A percentile compares a stretch with the other conserved stretches of the same genome.
These are phyloP conservation scores for Phylloporus sp. DNA, from an alignment of 768 basidiomycete genomes.

Conservation along the genomic window DNA sequence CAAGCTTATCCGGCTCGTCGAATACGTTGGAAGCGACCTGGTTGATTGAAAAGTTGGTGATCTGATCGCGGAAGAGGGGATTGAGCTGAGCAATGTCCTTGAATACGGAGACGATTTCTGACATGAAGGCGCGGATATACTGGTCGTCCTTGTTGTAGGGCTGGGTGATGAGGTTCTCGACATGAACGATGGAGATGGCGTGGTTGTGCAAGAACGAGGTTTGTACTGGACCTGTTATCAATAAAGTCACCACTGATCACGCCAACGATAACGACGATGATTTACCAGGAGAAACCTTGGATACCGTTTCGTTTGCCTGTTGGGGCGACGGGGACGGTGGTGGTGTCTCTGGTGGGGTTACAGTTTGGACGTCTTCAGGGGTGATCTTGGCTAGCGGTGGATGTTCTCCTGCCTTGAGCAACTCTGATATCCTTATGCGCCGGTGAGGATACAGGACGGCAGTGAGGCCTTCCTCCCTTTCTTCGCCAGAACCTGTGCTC, in stretches of 20 bases:
- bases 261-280: background rate
- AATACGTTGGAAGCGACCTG: slow-evolving; percentile 92
- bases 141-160: slow-evolving; percentile 92
- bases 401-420: slow-evolving; percentile 62
- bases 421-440: slow-evolving; percentile 80
- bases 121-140: slow-evolving; percentile 92
- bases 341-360: slow-evolving; percentile 41
- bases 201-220: slow-evolving; percentile 82
- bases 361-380: slow-evolving; percentile 38
- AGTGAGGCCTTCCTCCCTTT: slow-evolving; percentile 85
- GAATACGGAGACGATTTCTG: slow-evolving; percentile 94
- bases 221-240: slow-evolving; percentile 54
- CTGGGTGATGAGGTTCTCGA: slow-evolving; percentile 75
- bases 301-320: slow-evolving; percentile 17
- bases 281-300: slow-evolving; percentile 24
- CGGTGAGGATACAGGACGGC: slow-evolving; percentile 93
- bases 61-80: slow-evolving; percentile 96
- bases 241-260: background rate
- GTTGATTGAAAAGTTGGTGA: slow-evolving; percentile 92
- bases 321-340: slow-evolving; percentile 30
- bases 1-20: slow-evolving; percentile 95
- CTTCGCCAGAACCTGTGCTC: slow-evolving; percentile 45
- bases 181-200: slow-evolving; percentile 81
- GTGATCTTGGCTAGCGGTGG: slow-evolving; percentile 31
- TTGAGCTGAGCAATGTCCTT: slow-evolving; percentile 98